phyloP scores from a whole-genome alignment of 1,139 yeast genomes.

The Debaryomyces psychrophilus region DNA sequence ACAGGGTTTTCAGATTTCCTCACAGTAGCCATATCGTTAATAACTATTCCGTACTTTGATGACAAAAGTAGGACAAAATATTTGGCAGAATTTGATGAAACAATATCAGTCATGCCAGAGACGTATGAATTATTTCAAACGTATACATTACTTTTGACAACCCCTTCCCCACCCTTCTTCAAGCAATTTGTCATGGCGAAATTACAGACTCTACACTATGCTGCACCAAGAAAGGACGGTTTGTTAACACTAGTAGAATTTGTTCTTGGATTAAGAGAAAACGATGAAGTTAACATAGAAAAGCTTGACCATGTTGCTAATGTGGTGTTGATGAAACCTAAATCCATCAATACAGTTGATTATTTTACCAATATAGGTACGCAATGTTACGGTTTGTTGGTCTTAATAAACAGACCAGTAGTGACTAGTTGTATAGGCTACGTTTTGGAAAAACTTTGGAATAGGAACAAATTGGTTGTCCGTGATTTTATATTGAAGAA shows the following conservation, averaged over 20 bases:
- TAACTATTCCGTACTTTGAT: constrained; percentile 41
- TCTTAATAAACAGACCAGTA: constrained; percentile 63
- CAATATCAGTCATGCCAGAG: constrained; percentile 42
- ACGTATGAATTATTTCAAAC: constrained; percentile 63
- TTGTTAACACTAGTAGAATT: constrained; percentile 73
- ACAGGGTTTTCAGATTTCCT: constrained; percentile 75
- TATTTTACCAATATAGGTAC: constrained; percentile 61
- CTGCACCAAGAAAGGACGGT: constrained; percentile 62
- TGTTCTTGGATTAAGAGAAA: constrained; percentile 73
- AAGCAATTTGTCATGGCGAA: constrained; percentile 45
- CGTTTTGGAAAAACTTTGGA: constrained; percentile 56
- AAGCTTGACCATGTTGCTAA: constrained; percentile 68
- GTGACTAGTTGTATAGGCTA: constrained; percentile 62
- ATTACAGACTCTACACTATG: constrained; percentile 57
- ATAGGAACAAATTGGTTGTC: constrained; percentile 54
- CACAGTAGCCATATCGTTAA: constrained; percentile 56
- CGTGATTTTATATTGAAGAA: constrained; percentile 59
- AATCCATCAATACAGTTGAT: constrained; percentile 41
- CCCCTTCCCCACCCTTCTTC: constrained; percentile 44
- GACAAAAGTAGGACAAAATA: constrained; percentile 13
- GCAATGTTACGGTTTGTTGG: constrained; percentile 61
- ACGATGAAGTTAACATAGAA: constrained; percentile 65
- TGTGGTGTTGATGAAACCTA: constrained; percentile 66
- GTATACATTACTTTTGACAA: constrained; percentile 54
- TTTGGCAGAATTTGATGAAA: constrained; percentile 16